Evolutionary conservation across 2,329 filamentous ascomycete genomes (phyloP).

Genomic region (Fusarium brachygibbosum): DNA sequence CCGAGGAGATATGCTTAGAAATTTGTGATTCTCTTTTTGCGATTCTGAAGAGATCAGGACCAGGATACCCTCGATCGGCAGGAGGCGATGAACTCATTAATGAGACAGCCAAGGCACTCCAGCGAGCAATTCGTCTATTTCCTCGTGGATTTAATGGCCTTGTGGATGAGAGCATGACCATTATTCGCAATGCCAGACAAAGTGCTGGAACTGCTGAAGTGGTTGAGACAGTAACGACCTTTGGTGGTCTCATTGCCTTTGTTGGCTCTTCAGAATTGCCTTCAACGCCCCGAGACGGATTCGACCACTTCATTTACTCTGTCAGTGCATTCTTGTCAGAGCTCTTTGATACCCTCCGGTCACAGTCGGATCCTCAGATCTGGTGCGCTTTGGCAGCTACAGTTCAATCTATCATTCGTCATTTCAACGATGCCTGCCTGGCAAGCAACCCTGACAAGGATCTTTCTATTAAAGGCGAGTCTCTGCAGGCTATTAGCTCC

Average conservation of each 20-base stretch:
- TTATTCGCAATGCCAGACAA: conserved; percentile 47
- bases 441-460: conserved; percentile 42
- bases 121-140: conserved; percentile 55
- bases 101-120: conserved; percentile 58
- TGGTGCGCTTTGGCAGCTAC: conserved; percentile 57
- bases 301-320: conserved; percentile 60
- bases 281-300: conserved; percentile 41
- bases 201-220: conserved; percentile 38
- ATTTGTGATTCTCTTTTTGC: conserved; percentile 56
- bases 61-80: conserved; percentile 33
- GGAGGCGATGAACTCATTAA: conserved; percentile 57
- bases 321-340: conserved; percentile 54
- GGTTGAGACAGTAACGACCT: conserved; percentile 50
- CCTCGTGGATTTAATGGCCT: conserved; percentile 55
- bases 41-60: conserved; percentile 48
- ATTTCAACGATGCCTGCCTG: conserved; percentile 59
- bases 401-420: conserved; percentile 53
- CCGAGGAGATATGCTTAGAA: conserved; percentile 53
- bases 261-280: conserved; percentile 63
- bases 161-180: conserved; percentile 47
- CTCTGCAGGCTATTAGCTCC: conserved; percentile 45
- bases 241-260: conserved; percentile 62
- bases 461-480: conserved; percentile 30
- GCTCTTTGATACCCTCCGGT: conserved; percentile 55
- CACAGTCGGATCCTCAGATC: conserved; percentile 50